Conservation (phyloP, 805 yeast species). For the Dipodascopsis uninucleata region DNA sequence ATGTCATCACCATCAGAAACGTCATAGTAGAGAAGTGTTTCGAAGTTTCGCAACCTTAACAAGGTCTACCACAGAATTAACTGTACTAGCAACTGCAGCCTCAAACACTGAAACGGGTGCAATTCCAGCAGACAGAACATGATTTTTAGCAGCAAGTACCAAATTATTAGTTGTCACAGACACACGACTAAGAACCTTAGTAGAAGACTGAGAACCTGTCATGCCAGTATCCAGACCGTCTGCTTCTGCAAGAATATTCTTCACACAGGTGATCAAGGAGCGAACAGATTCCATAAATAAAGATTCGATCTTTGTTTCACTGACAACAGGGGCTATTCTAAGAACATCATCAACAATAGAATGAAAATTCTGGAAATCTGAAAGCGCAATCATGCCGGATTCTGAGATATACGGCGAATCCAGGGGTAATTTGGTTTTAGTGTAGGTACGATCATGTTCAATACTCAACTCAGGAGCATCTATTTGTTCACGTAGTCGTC, state of each 20-base stretch:
- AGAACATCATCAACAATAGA: slow-evolving; percentile 37
- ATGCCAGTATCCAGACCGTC: slow-evolving; percentile 1
- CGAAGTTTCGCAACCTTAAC: slow-evolving; percentile 8
- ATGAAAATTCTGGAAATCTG: slow-evolving; percentile 34
- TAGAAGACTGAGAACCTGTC: not conserved
- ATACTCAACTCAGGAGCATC: not conserved
- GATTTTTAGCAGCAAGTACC: slow-evolving; percentile 17
- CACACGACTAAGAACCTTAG: slow-evolving; percentile 6
- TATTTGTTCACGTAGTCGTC: slow-evolving; percentile 19
- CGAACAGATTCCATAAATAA: slow-evolving; percentile 37
- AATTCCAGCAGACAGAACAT: slow-evolving; percentile 8
- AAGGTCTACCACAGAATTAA: slow-evolving; percentile 11
- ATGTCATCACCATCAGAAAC: too few relatives aligned
- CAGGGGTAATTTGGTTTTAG: not conserved
- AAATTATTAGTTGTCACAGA: slow-evolving; percentile 17
- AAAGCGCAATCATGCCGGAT: slow-evolving; percentile 34
- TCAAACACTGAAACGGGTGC: slow-evolving; percentile 19
- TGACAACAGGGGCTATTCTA: slow-evolving; percentile 30
- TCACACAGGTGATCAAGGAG: slow-evolving; percentile 35
- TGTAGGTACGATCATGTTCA: not conserved
- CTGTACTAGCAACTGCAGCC: slow-evolving; percentile 19
- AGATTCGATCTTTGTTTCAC: not conserved
- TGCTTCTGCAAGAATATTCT: slow-evolving; percentile 27
- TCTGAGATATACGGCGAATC: slow-evolving; percentile 8
- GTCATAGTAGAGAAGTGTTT: too few relatives aligned